Conservation (phyloP, 1,139 yeast genomes). For the Lodderomyces elongisporus region DNA sequence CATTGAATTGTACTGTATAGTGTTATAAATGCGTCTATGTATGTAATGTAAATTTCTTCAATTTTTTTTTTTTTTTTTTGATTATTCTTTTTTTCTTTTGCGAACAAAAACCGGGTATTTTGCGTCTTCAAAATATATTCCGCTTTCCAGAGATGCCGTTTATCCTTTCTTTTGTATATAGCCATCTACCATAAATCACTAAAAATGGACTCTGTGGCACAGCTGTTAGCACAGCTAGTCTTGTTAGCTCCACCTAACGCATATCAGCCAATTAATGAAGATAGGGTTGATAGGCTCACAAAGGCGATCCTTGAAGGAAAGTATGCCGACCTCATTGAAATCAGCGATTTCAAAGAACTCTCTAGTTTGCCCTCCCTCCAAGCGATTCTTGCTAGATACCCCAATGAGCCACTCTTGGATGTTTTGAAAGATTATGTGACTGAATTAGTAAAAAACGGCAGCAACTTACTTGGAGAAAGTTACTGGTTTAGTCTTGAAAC, state of each 20-base stretch:
- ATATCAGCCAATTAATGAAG: slow-evolving; percentile 5
- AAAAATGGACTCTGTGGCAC: slow-evolving; percentile 8
- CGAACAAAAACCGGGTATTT: not conserved
- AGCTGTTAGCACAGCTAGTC: slow-evolving; percentile 9
- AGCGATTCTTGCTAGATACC: slow-evolving; percentile 16
- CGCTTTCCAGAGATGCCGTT: too few species aligned
- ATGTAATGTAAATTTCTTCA: too few species aligned
- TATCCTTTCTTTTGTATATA: too few species aligned
- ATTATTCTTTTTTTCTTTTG: slow-evolving; percentile 1
- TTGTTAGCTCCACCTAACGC: slow-evolving; percentile 12
- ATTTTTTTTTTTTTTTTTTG: not conserved
- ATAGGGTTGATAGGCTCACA: slow-evolving; percentile 4
- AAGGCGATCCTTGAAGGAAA: slow-evolving; percentile 9
- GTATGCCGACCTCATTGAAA: slow-evolving; percentile 7
- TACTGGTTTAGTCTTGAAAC: slow-evolving; percentile 26
- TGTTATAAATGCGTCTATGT: too few species aligned
- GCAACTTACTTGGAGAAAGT: slow-evolving; percentile 6
- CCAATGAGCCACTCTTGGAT: slow-evolving; percentile 15
- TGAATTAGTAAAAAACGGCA: slow-evolving; percentile 10
- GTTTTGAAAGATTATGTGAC: slow-evolving; percentile 20
- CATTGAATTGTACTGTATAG: too few species aligned
- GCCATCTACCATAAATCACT: not conserved
- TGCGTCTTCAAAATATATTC: too few species aligned
- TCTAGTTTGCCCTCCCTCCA: slow-evolving; percentile 11
- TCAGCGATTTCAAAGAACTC: slow-evolving; percentile 11